Base-by-base conservation (phyloP, 1,139 yeast species). In the Nakaseomyces uthaithaninus region DNA sequence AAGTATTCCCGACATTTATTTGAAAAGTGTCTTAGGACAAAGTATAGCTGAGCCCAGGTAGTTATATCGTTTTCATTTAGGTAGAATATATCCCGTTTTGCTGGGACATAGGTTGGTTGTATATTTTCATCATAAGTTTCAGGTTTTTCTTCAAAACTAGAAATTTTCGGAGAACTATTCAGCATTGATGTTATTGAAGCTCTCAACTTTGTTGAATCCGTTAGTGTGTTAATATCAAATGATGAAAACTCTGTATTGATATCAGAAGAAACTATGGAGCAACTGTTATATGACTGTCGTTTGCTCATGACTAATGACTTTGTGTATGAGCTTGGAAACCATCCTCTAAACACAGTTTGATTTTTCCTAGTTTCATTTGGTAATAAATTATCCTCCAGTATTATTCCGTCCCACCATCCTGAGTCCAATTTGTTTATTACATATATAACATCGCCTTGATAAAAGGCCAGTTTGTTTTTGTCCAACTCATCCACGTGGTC, bases 391-490 rank as follows among this genome's bases (percentile, higher is more conserved):
- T 31, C 35, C 16, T 31, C 17, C 4, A 36, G 3, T 2, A 36
- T 3, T 11, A 36, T 7, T 70, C 89, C 89, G 55, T 81, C 91
- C 85, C 87, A 80, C 93, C 93, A 82, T 2, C 82, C 81, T 2
- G 72, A 57, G 23, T 71, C 73, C 7, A 74, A 65, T 46, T 76
- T 77, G 11, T 70, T 41, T n/a, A 65, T 37, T 6, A 65, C 66
- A 43, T 60, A 59, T 5, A 64, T 51, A 5, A 60, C 53, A 33
- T 62, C 66, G 4, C 64, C 65, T 15, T 48, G 36, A 12, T 25
- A 27, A 16, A 48, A 38, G 9, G 44, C 40, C 17, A 47, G 40
- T 14, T 47, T 47, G 12, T 39, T 27, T 30, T 31, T n/a, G 31
- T 27, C 25, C 10, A 16, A 14, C 10, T 23, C 23, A 30, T 25